phyloP scores from a whole-genome alignment of 495 filamentous ascomycete genomes.

The Penicillium angulare region DNA sequence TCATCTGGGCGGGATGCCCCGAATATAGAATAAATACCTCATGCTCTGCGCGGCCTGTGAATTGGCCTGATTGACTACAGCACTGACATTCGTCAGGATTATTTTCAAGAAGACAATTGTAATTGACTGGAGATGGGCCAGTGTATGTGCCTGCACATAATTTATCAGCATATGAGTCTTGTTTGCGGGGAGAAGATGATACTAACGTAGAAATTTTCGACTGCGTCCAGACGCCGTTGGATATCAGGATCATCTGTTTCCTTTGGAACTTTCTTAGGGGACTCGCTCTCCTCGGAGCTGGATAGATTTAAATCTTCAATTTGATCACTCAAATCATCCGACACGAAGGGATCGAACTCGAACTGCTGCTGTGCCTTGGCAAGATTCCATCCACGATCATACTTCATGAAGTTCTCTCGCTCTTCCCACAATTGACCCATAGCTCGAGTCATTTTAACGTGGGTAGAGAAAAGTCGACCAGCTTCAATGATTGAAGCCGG shows the following conservation, averaged over 20 bases:
- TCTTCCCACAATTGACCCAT: slow-evolving; percentile 95
- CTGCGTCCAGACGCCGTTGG: slow-evolving; percentile 65
- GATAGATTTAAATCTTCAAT: slow-evolving; percentile 29
- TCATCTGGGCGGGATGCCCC: background rate
- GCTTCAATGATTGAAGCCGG: slow-evolving; percentile 92
- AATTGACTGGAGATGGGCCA: slow-evolving; percentile 89
- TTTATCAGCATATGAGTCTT: slow-evolving; percentile 17
- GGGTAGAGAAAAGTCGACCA: slow-evolving; percentile 83
- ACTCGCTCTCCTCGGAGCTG: slow-evolving; percentile 27
- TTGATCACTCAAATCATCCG: slow-evolving; percentile 26
- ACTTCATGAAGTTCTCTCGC: slow-evolving; percentile 83
- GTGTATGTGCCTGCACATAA: slow-evolving; percentile 56
- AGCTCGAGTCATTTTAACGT: slow-evolving; percentile 85
- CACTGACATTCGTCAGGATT: slow-evolving; percentile 77
- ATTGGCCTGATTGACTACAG: slow-evolving; percentile 52
- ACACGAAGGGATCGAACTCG: slow-evolving; percentile 43
- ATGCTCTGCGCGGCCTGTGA: slow-evolving; percentile 41
- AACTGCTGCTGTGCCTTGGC: slow-evolving; percentile 42
- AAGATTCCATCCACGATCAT: slow-evolving; percentile 81
- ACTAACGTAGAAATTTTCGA: slow-evolving; percentile 85
- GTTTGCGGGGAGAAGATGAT: background rate
- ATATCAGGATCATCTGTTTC: slow-evolving; percentile 57
- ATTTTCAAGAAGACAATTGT: slow-evolving; percentile 90
- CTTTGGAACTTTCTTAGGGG: slow-evolving; percentile 26
- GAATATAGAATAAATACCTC: slow-evolving; percentile 26